Evolutionary conservation across 2,329 filamentous ascomycete species (phyloP).

Genomic region (Elsinoe perseae): DNA sequence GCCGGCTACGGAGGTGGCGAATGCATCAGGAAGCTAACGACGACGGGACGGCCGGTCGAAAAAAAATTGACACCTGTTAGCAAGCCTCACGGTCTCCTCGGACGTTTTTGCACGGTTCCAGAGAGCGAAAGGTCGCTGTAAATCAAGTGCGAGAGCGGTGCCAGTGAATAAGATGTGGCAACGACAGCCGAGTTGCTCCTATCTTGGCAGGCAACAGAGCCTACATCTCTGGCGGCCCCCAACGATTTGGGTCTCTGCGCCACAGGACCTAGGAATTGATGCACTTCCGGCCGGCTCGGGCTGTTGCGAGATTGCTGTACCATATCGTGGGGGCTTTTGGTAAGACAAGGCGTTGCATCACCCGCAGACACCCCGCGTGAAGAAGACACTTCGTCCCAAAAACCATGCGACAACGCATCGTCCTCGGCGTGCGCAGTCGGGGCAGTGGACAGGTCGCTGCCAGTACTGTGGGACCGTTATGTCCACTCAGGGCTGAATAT

Average conservation of each 20-base stretch:
- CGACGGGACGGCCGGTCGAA: not conserved
- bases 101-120: not conserved
- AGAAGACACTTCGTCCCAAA: not conserved
- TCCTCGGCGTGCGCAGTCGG: not conserved
- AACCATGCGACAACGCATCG: not conserved
- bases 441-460: not conserved
- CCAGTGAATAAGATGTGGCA: constrained; percentile 1
- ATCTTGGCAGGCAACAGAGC: not conserved
- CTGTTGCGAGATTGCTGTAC: not conserved
- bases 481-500: not conserved
- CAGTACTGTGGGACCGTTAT: not conserved
- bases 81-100: not conserved
- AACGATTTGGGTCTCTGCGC: not conserved
- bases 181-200: constrained; percentile 1
- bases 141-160: not conserved
- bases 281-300: not conserved
- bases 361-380: not conserved
- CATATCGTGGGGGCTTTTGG: not conserved
- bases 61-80: not conserved
- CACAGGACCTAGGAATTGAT: not conserved
- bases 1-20: constrained; percentile 12
- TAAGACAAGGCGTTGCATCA: not conserved
- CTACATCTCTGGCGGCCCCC: not conserved
- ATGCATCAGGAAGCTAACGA: not conserved
- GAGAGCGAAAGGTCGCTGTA: not conserved